Evolutionary conservation across 2,329 filamentous ascomycete genomes (phyloP), one percentile per base, ranked within the genome.

Genomic region (Volutella citrinella): DNA sequence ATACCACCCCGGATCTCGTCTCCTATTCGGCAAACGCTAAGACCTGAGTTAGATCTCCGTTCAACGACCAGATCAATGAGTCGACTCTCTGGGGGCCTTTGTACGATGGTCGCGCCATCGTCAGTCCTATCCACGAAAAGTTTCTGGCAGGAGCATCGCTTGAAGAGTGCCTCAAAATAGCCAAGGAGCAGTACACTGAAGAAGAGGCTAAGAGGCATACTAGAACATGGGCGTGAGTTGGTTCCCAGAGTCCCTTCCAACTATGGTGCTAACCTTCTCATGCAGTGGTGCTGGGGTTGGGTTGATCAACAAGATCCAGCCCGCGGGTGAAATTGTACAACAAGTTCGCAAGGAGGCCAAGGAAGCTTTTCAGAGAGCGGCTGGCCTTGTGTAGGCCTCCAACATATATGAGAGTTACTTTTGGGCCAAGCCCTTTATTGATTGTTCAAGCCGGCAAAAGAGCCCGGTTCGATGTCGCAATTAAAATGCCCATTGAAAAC

Each of bases 101-200:
- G 2, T 71, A 69, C 38, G 68, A 71, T 22, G 68, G 68, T 1
- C 57, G 68, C n/a, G 63, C 62, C 15, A 56, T 71, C 29, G 47
- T 63, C 9, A 54, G 56, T 2, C 52, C 61, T 8, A 59, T 66
- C 4, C 69, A 69, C 25, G 47, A 57, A 13, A 64, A 64, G 38
- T 65, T 66, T 33, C 38, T 59, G 1, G 54, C 49, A 0, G 68
- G 69, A 8, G 44, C 64, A 20, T 51, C 66, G 6, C 36, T 70
- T 12, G 61, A 69, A 24, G 66, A 72, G 26, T 69, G 69, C 41
- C 51, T 57, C 22, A 49, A 43, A 37, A 61, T 54, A 19, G 55
- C 69, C 30, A 55, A 61, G 25, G 58, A 61, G 18, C 65, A 64
- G 2, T 61, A 61, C 24, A 31, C 56, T 5, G 40, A 54, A 16